Evolutionary conservation across 495 filamentous ascomycete genomes (phyloP).

Genomic region (Penicillium flavigenum): DNA sequence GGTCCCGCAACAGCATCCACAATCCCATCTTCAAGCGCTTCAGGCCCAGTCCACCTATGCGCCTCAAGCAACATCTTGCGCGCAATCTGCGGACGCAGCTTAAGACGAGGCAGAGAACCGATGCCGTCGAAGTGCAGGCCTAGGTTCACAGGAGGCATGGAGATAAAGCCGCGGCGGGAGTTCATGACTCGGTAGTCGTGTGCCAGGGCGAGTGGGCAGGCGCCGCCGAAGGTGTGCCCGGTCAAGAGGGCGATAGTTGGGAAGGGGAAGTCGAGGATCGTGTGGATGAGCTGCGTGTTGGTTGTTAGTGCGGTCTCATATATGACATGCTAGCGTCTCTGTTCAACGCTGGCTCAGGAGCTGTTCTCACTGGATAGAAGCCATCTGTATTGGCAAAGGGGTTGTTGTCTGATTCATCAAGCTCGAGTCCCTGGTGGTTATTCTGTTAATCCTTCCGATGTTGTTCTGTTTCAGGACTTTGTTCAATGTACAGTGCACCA

Average conservation of each 20-base stretch:
- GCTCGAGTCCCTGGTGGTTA: constrained; percentile 39
- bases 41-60: constrained; percentile 49
- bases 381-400: constrained; percentile 52
- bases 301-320: constrained; percentile 5
- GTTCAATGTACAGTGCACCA: constrained; percentile 45
- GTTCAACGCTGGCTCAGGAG: neutral
- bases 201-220: constrained; percentile 46
- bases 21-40: constrained; percentile 49
- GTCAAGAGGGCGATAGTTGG: constrained; percentile 52
- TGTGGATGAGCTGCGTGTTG: constrained; percentile 38
- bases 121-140: constrained; percentile 53
- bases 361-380: constrained; percentile 41
- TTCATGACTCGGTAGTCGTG: constrained; percentile 57
- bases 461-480: neutral
- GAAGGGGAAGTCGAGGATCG: constrained; percentile 52
- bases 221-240: constrained; percentile 53
- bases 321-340: neutral
- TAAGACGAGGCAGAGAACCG: constrained; percentile 46
- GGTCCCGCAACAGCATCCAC: constrained; percentile 49
- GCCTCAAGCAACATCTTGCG: constrained; percentile 53
- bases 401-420: constrained; percentile 48
- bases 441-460: neutral
- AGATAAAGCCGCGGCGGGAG: constrained; percentile 46
- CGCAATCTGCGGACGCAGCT: constrained; percentile 47
- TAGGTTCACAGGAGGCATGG: constrained; percentile 51